Evolutionary conservation across 352 stramenopile species (phyloP).

Genomic region (Phytopythium mirpurense): DNA sequence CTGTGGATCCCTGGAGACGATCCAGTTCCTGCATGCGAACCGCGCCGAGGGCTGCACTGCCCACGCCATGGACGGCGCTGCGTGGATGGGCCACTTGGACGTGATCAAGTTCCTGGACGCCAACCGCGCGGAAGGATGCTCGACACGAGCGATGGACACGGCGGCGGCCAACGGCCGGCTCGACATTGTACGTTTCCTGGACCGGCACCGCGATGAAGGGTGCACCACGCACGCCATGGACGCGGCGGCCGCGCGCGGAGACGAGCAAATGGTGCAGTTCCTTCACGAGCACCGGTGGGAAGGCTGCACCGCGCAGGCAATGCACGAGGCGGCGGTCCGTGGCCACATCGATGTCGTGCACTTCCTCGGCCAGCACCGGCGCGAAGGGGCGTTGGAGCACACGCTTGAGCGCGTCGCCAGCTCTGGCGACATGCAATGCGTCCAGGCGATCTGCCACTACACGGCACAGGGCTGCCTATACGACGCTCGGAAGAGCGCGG

Average conservation of each 20-base stretch:
- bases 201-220: slow-evolving; percentile 24
- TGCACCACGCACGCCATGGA: slow-evolving; percentile 26
- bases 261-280: slow-evolving; percentile 23
- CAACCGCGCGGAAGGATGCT: slow-evolving; percentile 28
- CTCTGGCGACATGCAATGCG: slow-evolving; percentile 19
- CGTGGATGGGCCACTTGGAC: slow-evolving; percentile 7
- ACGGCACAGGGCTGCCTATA: slow-evolving; percentile 28
- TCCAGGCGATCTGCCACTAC: slow-evolving; percentile 28
- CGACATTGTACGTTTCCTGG: slow-evolving; percentile 25
- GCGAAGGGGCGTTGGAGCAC: slow-evolving; percentile 19
- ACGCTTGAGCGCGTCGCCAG: slow-evolving; percentile 24
- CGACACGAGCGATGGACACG: slow-evolving; percentile 23
- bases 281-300: slow-evolving; percentile 21
- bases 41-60: slow-evolving; percentile 23
- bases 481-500: slow-evolving; percentile 21
- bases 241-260: slow-evolving; percentile 15
- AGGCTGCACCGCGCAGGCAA: slow-evolving; percentile 20
- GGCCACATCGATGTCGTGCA: slow-evolving; percentile 20
- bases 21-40: slow-evolving; percentile 28
- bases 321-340: slow-evolving; percentile 23
- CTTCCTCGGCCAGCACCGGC: slow-evolving; percentile 22
- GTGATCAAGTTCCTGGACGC: slow-evolving; percentile 19
- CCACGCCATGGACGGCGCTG: slow-evolving; percentile 4
- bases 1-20: slow-evolving; percentile 21
- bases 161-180: slow-evolving; percentile 31